These are phyloP conservation scores for Xylariaceae sp. DNA, from an alignment of 2,329 filamentous ascomycete genomes.

Conservation along the genomic window DNA sequence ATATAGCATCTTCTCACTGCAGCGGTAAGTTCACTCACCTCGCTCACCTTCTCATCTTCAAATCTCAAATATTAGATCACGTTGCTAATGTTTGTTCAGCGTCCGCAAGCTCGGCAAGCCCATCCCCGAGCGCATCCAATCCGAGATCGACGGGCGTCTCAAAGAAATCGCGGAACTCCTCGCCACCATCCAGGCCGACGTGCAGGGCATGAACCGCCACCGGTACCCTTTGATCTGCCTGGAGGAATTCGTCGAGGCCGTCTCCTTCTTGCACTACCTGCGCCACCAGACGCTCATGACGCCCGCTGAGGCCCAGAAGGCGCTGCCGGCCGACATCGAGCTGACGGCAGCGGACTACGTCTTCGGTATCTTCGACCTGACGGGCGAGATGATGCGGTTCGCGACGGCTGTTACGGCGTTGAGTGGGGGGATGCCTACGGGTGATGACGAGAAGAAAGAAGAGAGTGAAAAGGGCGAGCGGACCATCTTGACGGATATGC, in stretches of 20 bases:
- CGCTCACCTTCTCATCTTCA: too few relatives aligned
- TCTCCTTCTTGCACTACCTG: slow-evolving; percentile 86
- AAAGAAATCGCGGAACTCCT: slow-evolving; percentile 68
- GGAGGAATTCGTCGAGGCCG: slow-evolving; percentile 90
- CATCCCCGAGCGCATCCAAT: slow-evolving; percentile 63
- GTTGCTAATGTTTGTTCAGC: too few relatives aligned
- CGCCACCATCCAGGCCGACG: slow-evolving; percentile 60
- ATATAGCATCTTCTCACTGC: slow-evolving; percentile 37
- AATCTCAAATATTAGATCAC: too few relatives aligned
- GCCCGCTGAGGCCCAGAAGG: slow-evolving; percentile 51
- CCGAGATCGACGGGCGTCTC: slow-evolving; percentile 65
- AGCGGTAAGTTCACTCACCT: background rate
- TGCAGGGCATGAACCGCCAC: slow-evolving; percentile 72
- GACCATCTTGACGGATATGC: slow-evolving; percentile 74
- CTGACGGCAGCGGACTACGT: slow-evolving; percentile 82
- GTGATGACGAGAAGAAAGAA: slow-evolving; percentile 29
- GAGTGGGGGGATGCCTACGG: slow-evolving; percentile 48
- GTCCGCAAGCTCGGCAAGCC: slow-evolving; percentile 57
- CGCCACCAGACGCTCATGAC: slow-evolving; percentile 69
- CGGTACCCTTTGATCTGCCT: slow-evolving; percentile 85
- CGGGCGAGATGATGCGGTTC: slow-evolving; percentile 95
- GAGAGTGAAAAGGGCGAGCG: slow-evolving; percentile 16
- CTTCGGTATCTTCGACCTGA: slow-evolving; percentile 86
- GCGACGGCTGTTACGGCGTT: slow-evolving; percentile 84
- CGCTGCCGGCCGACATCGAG: slow-evolving; percentile 49